phyloP scores from a whole-genome alignment of 139 green algal species.

The Coelastrella sp. region DNA sequence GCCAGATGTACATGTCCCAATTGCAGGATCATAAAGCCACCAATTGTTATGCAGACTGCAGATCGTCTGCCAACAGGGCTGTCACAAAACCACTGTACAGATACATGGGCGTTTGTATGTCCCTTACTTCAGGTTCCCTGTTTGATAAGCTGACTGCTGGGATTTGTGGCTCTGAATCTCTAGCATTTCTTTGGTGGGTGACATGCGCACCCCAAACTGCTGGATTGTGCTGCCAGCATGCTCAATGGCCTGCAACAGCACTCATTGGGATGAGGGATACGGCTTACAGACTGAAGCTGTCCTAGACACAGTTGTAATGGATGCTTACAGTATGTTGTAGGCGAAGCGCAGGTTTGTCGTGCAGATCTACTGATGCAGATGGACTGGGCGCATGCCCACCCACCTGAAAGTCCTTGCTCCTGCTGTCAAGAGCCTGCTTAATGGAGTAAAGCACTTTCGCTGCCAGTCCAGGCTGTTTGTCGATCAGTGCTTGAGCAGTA shows the following conservation, averaged over 20 bases:
- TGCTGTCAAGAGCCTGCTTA: slow-evolving; percentile 63
- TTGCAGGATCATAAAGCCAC: too few species aligned
- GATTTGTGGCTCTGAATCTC: slow-evolving; percentile 65
- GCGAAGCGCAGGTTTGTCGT: too few species aligned
- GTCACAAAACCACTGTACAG: background rate
- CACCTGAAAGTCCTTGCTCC: slow-evolving; percentile 64
- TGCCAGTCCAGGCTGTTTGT: slow-evolving; percentile 71
- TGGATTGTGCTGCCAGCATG: slow-evolving; percentile 29
- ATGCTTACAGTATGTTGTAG: too few species aligned
- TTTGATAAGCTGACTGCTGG: slow-evolving; percentile 54
- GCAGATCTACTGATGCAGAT: too few species aligned
- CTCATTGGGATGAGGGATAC: too few species aligned
- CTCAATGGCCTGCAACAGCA: slow-evolving; percentile 24
- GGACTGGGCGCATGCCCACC: too few species aligned
- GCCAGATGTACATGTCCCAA: too few species aligned
- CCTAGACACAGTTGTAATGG: too few species aligned
- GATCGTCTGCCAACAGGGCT: too few species aligned
- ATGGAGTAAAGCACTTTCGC: slow-evolving; percentile 72
- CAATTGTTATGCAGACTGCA: too few species aligned
- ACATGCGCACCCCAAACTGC: slow-evolving; percentile 40
- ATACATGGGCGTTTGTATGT: too few species aligned
- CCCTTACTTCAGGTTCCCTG: slow-evolving; percentile 55
- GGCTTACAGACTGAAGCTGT: background rate
- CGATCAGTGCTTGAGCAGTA: slow-evolving; percentile 71
- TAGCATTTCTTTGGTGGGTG: slow-evolving; percentile 63